Evolutionary conservation across 2,329 filamentous ascomycete species (phyloP).

Genomic region (Fusarium nurragi): DNA sequence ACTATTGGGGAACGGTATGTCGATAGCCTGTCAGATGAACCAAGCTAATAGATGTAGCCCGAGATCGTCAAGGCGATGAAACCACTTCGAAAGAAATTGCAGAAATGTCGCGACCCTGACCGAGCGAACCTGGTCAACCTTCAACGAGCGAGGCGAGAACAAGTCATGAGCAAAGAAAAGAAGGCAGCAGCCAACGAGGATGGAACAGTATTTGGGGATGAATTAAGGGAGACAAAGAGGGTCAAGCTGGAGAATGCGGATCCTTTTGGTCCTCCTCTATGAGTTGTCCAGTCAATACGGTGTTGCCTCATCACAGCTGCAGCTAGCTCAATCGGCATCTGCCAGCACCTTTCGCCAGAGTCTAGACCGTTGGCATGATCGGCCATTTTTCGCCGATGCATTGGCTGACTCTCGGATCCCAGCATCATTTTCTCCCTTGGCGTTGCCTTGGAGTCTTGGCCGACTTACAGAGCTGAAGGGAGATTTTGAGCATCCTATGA

Average conservation of each 20-base stretch:
- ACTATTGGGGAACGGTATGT: slow-evolving; percentile 64
- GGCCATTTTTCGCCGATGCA: slow-evolving; percentile 24
- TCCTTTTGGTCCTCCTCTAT: slow-evolving; percentile 58
- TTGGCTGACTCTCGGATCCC: slow-evolving; percentile 22
- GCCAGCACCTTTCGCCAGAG: slow-evolving; percentile 15
- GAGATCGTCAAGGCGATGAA: slow-evolving; percentile 60
- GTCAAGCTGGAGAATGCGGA: slow-evolving; percentile 58
- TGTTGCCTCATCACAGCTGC: slow-evolving; percentile 1
- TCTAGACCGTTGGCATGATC: slow-evolving; percentile 7
- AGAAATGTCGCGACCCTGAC: slow-evolving; percentile 77
- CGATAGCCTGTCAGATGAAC: not conserved
- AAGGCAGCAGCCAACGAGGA: slow-evolving; percentile 54
- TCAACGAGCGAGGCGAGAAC: slow-evolving; percentile 70
- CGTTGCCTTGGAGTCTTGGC: slow-evolving; percentile 19
- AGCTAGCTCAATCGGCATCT: slow-evolving; percentile 19
- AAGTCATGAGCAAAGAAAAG: slow-evolving; percentile 57
- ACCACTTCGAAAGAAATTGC: slow-evolving; percentile 73
- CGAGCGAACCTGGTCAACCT: slow-evolving; percentile 76
- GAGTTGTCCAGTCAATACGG: slow-evolving; percentile 34
- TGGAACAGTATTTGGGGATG: slow-evolving; percentile 58
- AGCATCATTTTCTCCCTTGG: slow-evolving; percentile 14
- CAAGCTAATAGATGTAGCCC: slow-evolving; percentile 48
- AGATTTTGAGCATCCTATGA: slow-evolving; percentile 10
- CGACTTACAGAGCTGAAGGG: slow-evolving; percentile 3
- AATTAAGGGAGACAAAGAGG: slow-evolving; percentile 56